Base-by-base conservation (phyloP, 2,329 filamentous ascomycete species). In the Chaetomiaceae sp. region DNA sequence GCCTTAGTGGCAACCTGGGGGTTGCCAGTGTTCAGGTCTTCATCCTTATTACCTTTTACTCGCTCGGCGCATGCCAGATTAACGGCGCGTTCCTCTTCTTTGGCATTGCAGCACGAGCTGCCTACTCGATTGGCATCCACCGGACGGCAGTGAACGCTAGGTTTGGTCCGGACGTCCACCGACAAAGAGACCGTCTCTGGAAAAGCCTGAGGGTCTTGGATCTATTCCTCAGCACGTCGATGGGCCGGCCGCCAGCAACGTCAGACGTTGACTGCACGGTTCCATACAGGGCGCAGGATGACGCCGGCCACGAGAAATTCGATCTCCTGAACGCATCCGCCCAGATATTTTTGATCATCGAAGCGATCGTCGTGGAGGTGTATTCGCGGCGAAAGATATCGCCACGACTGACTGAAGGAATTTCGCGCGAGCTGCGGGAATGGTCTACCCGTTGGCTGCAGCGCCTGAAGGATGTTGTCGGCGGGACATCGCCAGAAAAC, bases 211-310 rank as follows among this genome's bases (percentile, higher is more conserved):
- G 78, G 1, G 67, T 78, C 0, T 66, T 80, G 6, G 78, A 81
- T 53, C 62, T 81, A 0, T 79, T 77, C 53, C 66, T 80, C 0
- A 78, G 75, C 59, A 74, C 73, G 1, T 78, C 75, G 1, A 79
- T 80, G 76, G 78, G 78, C 3, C 69, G 78, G 0, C 78, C 78
- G 0, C 78, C 78, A 0, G 74, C 75, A 0, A 76, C 76, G 0
- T 79, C 76, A 0, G 77, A 80, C 38, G 69, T 78, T 1, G 78
- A 81, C 55, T 80, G 77, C 62, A 80, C 76, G 0, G 77, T 81
- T 0, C 66, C 75, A 0, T 80, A 77, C 56, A 66, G 70, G 13
- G 64, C 58, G 2, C 48, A 65, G 0, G 69, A 68, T 3, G 65
- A 66, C 7, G 62, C 68, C 6, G 70, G 69, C 0, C 64, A 65